Base-by-base conservation (phyloP, 441 rosid genomes). In the Hura crepitans region DNA sequence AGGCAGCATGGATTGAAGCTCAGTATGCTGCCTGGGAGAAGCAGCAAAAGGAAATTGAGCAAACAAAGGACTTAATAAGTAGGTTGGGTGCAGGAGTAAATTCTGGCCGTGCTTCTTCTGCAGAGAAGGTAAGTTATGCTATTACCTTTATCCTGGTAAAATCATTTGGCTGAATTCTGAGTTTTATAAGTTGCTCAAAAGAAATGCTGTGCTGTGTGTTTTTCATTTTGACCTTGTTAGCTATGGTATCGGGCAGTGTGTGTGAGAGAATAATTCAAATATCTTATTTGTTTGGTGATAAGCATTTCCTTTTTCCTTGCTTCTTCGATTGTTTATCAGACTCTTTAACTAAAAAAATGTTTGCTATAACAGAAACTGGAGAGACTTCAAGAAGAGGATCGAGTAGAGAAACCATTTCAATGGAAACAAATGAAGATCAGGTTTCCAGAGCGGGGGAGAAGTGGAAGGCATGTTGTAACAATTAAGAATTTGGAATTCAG, bases 81-180 rank as follows among this genome's bases (percentile, higher is more conserved):
- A 82, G 93, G 81, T 80, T 91, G 71, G 87, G 96, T 59, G 91
- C 92, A 0, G 98, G 97, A 69, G 97, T 86, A 18, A 88, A 84
- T 71, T 88, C 97, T 58, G 97, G 97, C 3, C 98, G 98, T 73
- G 97, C 96, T 78, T 91, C 97, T 73, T 81, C 97, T 65, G 98
- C 98, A 50, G 98, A 86, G 81, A 93, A 91, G 97, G 98, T 91
- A 74, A 59, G 30, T 33, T 15, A 7, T 65, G 12, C 10, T 28
- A 18, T 18, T 49, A 65, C 18, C 39, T 46, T 64, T 65, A 13
- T 47, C 37, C n/a, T 18, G 9, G 9, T 30, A 46, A 65, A 47
- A 30, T 47, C 68, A 28, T 65, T 46, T 46, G 55, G 23, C 56
- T 45, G 42, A 46, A 28, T 9, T 66, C 50, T 50, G 20, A 66